A percentile compares a stretch with the other conserved stretches of the same genome.
Evolutionary conservation across 495 filamentous ascomycete genomes (phyloP).

Genomic region (Ascobolus immersus): DNA sequence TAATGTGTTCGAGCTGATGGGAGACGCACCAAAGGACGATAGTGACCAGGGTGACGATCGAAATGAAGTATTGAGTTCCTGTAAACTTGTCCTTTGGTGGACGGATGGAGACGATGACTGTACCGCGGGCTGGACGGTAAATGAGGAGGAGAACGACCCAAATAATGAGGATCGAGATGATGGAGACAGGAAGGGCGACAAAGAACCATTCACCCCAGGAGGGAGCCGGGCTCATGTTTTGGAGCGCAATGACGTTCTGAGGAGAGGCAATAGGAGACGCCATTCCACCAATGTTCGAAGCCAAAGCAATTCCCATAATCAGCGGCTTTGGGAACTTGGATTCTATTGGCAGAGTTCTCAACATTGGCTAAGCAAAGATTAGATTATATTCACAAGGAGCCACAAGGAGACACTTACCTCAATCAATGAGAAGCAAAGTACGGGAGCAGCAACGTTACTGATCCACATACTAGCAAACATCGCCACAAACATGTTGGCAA

Average conservation of each 20-base stretch:
- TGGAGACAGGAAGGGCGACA: conserved; percentile 72
- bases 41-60: conserved; percentile 54
- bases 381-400: conserved; percentile 1
- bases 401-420: conserved; percentile 28
- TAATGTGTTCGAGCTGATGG: conserved; percentile 61
- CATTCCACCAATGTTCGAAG: conserved; percentile 86
- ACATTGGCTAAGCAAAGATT: conserved; percentile 39
- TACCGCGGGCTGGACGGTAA: conserved; percentile 60
- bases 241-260: conserved; percentile 86
- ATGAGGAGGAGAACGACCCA: conserved; percentile 67
- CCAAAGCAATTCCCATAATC: conserved; percentile 84
- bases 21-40: conserved; percentile 81
- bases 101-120: conserved; percentile 76
- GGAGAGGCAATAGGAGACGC: conserved; percentile 90
- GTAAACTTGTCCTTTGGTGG: conserved; percentile 69
- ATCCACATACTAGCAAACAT: conserved; percentile 98
- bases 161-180: conserved; percentile 68
- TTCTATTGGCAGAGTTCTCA: conserved; percentile 73
- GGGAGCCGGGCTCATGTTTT: conserved; percentile 76
- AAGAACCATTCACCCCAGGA: conserved; percentile 96
- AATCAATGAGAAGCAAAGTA: conserved; percentile 95
- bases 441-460: conserved; percentile 88
- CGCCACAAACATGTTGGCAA: conserved; percentile 96
- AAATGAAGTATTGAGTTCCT: conserved; percentile 82
- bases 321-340: conserved; percentile 84